These are phyloP conservation scores for Lathyrus aphaca DNA, from an alignment of 306 rosid genomes.

Conservation along the genomic window DNA sequence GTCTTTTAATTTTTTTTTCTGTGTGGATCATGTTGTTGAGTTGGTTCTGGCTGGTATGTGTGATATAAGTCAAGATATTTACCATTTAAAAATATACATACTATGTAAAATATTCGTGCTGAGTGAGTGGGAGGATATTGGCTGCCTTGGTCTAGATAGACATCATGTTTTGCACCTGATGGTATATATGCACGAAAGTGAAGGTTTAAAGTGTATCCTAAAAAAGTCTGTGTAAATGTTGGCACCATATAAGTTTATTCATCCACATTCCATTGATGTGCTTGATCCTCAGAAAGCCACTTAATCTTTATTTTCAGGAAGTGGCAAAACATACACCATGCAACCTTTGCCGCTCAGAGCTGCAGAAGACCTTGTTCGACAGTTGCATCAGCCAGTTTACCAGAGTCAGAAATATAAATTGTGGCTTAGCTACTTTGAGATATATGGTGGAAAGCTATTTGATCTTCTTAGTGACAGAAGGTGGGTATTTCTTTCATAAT, in stretches of 20 bases:
- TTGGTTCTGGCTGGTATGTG: conserved; percentile 29
- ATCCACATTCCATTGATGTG: conserved; percentile 13
- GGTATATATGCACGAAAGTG: not conserved
- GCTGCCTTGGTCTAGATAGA: not conserved
- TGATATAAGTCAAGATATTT: conserved; percentile 15
- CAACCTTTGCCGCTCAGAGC: conserved; percentile 98
- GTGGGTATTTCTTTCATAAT: conserved; percentile 55
- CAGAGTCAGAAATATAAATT: conserved; percentile 87
- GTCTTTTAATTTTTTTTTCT: not conserved
- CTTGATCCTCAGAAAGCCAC: conserved; percentile 10
- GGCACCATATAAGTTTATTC: conserved; percentile 5
- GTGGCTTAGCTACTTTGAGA: conserved; percentile 99
- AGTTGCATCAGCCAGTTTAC: conserved; percentile 86
- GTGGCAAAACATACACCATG: conserved; percentile 99
- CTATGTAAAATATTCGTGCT: conserved; percentile 11
- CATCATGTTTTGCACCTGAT: conserved; percentile 22
- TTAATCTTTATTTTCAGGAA: conserved; percentile 61
- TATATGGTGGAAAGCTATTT: conserved; percentile 94
- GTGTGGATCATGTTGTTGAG: conserved; percentile 1
- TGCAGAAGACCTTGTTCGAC: conserved; percentile 82
- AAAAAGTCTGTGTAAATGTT: conserved; percentile 3
- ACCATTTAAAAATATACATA: conserved; percentile 7
- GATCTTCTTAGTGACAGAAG: conserved; percentile 96
- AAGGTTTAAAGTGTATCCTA: conserved; percentile 20
- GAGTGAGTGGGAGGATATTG: conserved; percentile 32